Conservation (phyloP, 2,329 filamentous ascomycete genomes). For the Fusarium hostae region DNA sequence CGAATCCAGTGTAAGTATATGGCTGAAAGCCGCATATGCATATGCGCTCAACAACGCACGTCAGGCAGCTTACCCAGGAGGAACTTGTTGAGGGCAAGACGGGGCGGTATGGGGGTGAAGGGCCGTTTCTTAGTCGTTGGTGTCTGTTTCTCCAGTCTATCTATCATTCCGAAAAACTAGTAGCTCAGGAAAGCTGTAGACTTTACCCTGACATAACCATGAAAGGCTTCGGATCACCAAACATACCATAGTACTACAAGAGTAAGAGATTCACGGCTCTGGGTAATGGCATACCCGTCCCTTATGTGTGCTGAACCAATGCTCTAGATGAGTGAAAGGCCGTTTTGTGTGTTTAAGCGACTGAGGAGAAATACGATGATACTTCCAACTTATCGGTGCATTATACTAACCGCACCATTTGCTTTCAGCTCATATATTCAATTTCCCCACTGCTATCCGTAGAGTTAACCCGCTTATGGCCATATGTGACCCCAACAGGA, state of each 20-base stretch:
- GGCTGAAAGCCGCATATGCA: neutral
- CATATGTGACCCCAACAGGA: neutral
- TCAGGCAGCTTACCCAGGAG: neutral
- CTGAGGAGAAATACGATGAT: neutral
- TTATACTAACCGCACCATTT: neutral
- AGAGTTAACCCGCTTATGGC: neutral
- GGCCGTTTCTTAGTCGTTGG: conserved; percentile 8
- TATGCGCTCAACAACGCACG: neutral
- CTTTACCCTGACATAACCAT: neutral
- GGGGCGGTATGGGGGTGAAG: conserved; percentile 3
- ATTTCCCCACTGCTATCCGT: neutral
- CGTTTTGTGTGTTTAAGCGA: neutral
- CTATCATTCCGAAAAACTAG: conserved; percentile 34
- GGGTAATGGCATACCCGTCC: neutral
- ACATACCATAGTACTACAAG: neutral
- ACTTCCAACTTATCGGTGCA: neutral
- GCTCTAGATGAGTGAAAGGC: neutral
- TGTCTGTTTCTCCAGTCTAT: conserved; percentile 13
- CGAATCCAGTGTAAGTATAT: neutral
- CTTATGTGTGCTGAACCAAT: neutral
- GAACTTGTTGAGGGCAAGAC: neutral
- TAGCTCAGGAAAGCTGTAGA: conserved; percentile 22
- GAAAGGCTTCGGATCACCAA: neutral
- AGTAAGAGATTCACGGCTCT: neutral
- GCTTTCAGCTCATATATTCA: neutral